Percentiles rank a stretch among this genome's conserved stretches.
These are phyloP conservation scores for Acer campestre DNA, from an alignment of 345 rosid genomes.

Conservation along the genomic window DNA sequence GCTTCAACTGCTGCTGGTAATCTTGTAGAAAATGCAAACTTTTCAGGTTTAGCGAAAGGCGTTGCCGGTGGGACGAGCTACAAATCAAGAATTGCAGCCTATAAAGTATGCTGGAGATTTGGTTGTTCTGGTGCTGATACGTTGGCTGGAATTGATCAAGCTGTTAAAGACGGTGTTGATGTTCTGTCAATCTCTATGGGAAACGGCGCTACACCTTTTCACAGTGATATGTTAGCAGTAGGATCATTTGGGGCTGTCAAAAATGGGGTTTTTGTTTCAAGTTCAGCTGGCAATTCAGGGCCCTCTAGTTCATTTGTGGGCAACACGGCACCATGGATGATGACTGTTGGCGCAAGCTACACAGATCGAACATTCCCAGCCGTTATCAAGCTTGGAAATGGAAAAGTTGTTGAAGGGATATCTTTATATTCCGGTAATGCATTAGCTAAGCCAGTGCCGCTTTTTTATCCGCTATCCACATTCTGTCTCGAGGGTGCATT, in stretches of 20 bases:
- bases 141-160: slow-evolving; percentile 67
- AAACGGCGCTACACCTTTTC: slow-evolving; percentile 3
- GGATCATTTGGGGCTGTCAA: slow-evolving; percentile 43
- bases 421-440: slow-evolving; percentile 47
- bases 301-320: slow-evolving; percentile 43
- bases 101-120: slow-evolving; percentile 66
- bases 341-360: slow-evolving; percentile 85
- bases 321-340: slow-evolving; percentile 82
- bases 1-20: slow-evolving; percentile 77
- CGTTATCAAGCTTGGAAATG: slow-evolving; percentile 49
- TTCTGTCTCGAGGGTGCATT: slow-evolving; percentile 27
- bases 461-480: not conserved
- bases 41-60: slow-evolving; percentile 60
- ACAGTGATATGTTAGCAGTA: too few relatives aligned
- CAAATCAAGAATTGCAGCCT: slow-evolving; percentile 66
- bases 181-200: slow-evolving; percentile 75
- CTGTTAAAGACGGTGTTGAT: slow-evolving; percentile 72
- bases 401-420: slow-evolving; percentile 44
- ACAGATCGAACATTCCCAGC: slow-evolving; percentile 66
- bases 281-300: slow-evolving; percentile 82
- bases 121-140: slow-evolving; percentile 55
- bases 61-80: slow-evolving; percentile 65
- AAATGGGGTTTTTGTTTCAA: slow-evolving; percentile 62
- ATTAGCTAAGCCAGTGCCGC: slow-evolving; percentile 22
- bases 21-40: slow-evolving; percentile 43